Base-by-base conservation (phyloP, 2,329 filamentous ascomycete genomes). In the Chrysosporium queenslandicum region DNA sequence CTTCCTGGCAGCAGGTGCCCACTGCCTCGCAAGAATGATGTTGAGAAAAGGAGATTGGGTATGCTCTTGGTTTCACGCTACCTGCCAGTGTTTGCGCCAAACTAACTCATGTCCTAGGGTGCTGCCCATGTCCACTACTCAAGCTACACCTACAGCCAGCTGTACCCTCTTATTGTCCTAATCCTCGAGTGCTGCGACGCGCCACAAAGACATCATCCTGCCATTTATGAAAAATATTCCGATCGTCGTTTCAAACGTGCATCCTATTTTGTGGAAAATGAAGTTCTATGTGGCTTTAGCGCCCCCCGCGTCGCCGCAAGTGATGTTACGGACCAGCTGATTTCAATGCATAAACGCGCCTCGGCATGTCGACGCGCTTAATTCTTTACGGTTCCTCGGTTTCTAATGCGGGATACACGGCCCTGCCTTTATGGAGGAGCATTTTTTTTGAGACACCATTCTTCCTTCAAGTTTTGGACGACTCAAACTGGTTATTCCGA, bases 41-140 rank as follows among this genome's bases (percentile, higher is more conserved):
- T 74, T 98, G 54, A 82, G 82, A 66, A 96, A 95, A 75, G 92
- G 92, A 58, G 81, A 85, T 58, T 98, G 92, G 92, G 88, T 94
- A 81, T 70, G 86, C 75, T 27, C 42, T 45, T 45, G 43, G n/a
- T 18, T 29, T 18, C 40, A 30, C 23, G 18, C 16, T 21, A 40
- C 2, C 18, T 47, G 11, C 1, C 50, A 18, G 20, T 40, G 34
- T 53, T 48, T 63, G 58, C 48, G 41, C 9, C n/a, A 27, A 45
- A 42, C 34, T 29, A 20, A 40, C 16, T 21, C 4, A 16, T 40
- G 52, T 46, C 50, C 45, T 58, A 94, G 88, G 83, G 85, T 55
- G 80, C 81, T 56, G 80, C 84, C 16, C 92, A 98, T 65, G 83
- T 92, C 32, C 83, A 94, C 71, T 97, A 94, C 71, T 94, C 91